Percentiles rank a stretch among this genome's conserved stretches.
Conservation (phyloP, 768 basidiomycete genomes). For the Paxillus involutus region DNA sequence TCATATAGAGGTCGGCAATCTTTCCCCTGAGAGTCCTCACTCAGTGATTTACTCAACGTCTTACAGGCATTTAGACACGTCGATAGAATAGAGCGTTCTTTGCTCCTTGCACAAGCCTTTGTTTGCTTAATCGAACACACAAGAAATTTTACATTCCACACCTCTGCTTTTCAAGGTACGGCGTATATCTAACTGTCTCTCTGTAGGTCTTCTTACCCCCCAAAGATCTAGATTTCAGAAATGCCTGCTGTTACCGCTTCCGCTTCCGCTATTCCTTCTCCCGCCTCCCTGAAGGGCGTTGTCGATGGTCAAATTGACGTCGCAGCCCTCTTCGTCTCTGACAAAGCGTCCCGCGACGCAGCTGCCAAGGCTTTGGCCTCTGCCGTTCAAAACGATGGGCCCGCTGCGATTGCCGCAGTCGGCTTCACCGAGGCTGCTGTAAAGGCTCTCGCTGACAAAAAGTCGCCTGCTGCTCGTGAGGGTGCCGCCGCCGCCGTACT, state of each 20-base stretch:
- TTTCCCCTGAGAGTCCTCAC: neutral
- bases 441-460: slow-evolving; percentile 94
- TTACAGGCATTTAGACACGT: slow-evolving; percentile 39
- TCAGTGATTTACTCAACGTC: slow-evolving; percentile 1
- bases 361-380: slow-evolving; percentile 71
- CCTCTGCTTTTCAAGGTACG: slow-evolving; percentile 45
- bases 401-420: slow-evolving; percentile 66
- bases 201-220: neutral
- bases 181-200: neutral
- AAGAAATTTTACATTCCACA: slow-evolving; percentile 34
- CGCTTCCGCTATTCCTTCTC: slow-evolving; percentile 53
- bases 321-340: slow-evolving; percentile 75
- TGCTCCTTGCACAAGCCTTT: slow-evolving; percentile 55
- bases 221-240: slow-evolving; percentile 47
- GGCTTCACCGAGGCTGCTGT: slow-evolving; percentile 72
- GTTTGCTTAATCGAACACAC: slow-evolving; percentile 40
- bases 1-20: slow-evolving; percentile 34
- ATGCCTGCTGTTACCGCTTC: slow-evolving; percentile 83
- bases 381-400: slow-evolving; percentile 81
- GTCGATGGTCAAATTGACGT: slow-evolving; percentile 68
- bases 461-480: slow-evolving; percentile 88
- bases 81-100: slow-evolving; percentile 64
- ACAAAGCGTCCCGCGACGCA: slow-evolving; percentile 78
- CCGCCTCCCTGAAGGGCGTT: slow-evolving; percentile 73
- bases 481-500: slow-evolving; percentile 76